Conservation (phyloP, 257 asterid species). For the Salvia hispanica region DNA sequence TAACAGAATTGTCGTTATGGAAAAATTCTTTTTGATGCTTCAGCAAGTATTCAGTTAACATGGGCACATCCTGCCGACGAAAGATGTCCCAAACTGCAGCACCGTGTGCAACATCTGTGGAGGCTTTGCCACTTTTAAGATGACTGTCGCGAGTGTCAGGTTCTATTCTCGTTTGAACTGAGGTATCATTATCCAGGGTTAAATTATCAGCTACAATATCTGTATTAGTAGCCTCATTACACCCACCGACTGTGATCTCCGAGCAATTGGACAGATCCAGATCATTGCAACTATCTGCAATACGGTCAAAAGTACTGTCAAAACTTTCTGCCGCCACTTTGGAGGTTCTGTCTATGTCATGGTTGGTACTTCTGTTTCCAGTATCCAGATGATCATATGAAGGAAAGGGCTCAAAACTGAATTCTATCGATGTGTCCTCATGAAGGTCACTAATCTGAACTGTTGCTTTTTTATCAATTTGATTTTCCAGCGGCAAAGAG, state of each 20-base stretch:
- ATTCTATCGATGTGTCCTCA: slow-evolving; percentile 2
- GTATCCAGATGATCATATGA: background rate
- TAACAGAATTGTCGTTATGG: slow-evolving; percentile 29
- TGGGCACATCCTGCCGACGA: slow-evolving; percentile 69
- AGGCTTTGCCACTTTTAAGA: slow-evolving; percentile 23
- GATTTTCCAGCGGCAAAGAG: slow-evolving; percentile 26
- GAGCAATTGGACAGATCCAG: slow-evolving; percentile 8
- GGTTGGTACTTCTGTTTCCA: background rate
- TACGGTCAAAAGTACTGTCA: slow-evolving; percentile 7
- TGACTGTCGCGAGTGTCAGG: slow-evolving; percentile 8
- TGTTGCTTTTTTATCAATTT: slow-evolving; percentile 18
- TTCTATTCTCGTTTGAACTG: slow-evolving; percentile 23
- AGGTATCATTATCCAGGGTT: slow-evolving; percentile 1
- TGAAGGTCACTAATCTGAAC: slow-evolving; percentile 1
- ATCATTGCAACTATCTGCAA: slow-evolving; percentile 3
- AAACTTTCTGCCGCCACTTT: background rate
- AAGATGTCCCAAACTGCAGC: slow-evolving; percentile 91
- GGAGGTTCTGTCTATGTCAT: background rate
- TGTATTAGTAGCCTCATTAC: slow-evolving; percentile 4
- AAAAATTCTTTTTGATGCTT: slow-evolving; percentile 65
- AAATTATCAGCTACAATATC: slow-evolving; percentile 18
- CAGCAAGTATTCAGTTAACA: slow-evolving; percentile 53
- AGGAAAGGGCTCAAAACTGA: background rate
- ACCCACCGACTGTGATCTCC: background rate
- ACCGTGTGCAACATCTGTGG: slow-evolving; percentile 40